A percentile compares a stretch with the other conserved stretches of the same genome.
Conservation (phyloP, 2,329 filamentous ascomycete genomes). For the Colletotrichum nymphaeae region DNA sequence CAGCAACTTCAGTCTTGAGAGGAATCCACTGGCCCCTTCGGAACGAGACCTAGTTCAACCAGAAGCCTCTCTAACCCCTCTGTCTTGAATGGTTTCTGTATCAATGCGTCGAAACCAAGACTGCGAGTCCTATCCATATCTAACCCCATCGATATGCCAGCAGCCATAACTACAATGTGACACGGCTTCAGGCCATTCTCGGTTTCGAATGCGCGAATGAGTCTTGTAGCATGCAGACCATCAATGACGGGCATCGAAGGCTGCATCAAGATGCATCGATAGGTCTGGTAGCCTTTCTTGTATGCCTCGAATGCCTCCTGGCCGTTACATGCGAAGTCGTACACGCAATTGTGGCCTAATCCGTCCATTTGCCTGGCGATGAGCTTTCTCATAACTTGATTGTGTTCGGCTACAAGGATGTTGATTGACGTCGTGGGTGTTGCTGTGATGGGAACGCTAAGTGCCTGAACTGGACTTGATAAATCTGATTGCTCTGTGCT, state of each 20-base stretch:
- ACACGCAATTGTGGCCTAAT: constrained; percentile 38
- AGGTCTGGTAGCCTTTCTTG: constrained; percentile 38
- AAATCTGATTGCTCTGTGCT: not conserved
- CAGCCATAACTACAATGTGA: constrained; percentile 46
- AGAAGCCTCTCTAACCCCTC: not conserved
- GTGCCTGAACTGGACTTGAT: not conserved
- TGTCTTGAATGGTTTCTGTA: not conserved
- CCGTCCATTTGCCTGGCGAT: constrained; percentile 36
- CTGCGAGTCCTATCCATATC: not conserved
- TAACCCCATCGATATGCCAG: not conserved
- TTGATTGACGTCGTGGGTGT: not conserved
- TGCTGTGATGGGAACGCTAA: not conserved
- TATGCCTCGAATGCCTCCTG: constrained; percentile 46
- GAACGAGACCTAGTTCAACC: not conserved
- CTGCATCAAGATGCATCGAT: constrained; percentile 48
- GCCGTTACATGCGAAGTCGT: constrained; percentile 46
- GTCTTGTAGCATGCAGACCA: constrained; percentile 50
- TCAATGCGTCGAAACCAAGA: not conserved
- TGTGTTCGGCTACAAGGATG: not conserved
- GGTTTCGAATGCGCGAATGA: constrained; percentile 53
- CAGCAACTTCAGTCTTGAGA: not conserved
- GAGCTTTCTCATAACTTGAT: not conserved
- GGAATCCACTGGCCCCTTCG: not conserved
- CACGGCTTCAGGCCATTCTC: constrained; percentile 49
- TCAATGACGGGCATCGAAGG: constrained; percentile 59